A percentile compares a stretch with the other conserved stretches of the same genome.
These are phyloP conservation scores for Flagelloscypha sp. DNA, from an alignment of 768 basidiomycete genomes.

Conservation along the genomic window DNA sequence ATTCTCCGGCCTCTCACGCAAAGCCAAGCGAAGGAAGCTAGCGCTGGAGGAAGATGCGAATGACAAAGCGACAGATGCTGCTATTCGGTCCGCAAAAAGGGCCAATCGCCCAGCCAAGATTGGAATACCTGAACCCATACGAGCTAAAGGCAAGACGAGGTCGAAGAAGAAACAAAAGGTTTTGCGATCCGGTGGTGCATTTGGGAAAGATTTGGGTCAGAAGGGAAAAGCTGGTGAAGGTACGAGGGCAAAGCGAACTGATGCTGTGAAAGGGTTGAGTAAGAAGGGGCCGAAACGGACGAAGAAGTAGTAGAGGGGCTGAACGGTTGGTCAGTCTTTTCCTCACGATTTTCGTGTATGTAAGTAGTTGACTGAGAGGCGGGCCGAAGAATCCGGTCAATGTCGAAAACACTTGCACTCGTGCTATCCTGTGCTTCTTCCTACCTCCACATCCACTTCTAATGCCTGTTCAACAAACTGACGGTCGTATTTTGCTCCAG, in stretches of 20 bases:
- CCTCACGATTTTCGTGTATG: no score
- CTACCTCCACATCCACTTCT: no score
- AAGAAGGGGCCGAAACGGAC: conserved; percentile 40
- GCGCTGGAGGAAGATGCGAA: conserved; percentile 74
- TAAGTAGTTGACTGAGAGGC: no score
- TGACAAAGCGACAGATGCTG: conserved; percentile 48
- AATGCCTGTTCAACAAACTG: no score
- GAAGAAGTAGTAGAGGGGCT: no score
- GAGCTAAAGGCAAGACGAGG: conserved; percentile 22
- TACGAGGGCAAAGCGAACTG: conserved; percentile 55
- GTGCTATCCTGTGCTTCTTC: no score
- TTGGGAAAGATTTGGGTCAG: conserved; percentile 54
- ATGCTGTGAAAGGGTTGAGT: conserved; percentile 42
- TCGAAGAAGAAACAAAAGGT: conserved; percentile 25
- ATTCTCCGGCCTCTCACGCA: conserved; percentile 77
- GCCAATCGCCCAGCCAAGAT: conserved; percentile 67
- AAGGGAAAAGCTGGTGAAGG: conserved; percentile 43
- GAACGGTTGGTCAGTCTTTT: no score
- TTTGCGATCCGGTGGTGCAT: conserved; percentile 30
- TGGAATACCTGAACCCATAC: conserved; percentile 37
- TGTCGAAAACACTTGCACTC: no score
- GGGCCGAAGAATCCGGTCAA: no score
- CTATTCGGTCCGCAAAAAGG: conserved; percentile 86
- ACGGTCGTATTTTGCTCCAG: no score
- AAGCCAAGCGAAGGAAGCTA: conserved; percentile 81